These are phyloP conservation scores for Lipomyces chichibuensis DNA, from an alignment of 805 yeast genomes.

Conservation along the genomic window DNA sequence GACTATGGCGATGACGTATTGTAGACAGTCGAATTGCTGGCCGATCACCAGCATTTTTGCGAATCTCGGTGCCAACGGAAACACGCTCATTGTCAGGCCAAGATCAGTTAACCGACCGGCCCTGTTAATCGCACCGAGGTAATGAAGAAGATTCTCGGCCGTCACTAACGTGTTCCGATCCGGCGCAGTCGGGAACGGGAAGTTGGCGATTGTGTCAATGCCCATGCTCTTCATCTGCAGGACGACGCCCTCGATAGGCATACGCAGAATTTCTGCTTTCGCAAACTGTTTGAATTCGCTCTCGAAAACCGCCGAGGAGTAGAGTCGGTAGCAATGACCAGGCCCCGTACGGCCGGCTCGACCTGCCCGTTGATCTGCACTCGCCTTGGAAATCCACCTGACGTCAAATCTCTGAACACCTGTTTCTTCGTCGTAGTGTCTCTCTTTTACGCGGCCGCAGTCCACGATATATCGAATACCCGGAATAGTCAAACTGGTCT, in stretches of 20 bases:
- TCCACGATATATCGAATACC: slow-evolving; percentile 94
- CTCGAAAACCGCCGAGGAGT: slow-evolving; percentile 91
- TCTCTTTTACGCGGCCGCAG: slow-evolving; percentile 90
- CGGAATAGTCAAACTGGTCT: slow-evolving; percentile 95
- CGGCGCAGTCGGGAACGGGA: slow-evolving; percentile 97
- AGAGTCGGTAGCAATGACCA: slow-evolving; percentile 92
- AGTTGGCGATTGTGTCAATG: slow-evolving; percentile 82
- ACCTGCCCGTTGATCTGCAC: slow-evolving; percentile 93
- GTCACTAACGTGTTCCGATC: slow-evolving; percentile 59
- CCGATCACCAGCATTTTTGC: slow-evolving; percentile 88
- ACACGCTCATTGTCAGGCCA: slow-evolving; percentile 83
- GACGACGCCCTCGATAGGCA: slow-evolving; percentile 97
- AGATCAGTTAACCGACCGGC: slow-evolving; percentile 66
- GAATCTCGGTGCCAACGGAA: slow-evolving; percentile 92
- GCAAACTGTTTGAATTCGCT: slow-evolving; percentile 81
- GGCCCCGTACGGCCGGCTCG: slow-evolving; percentile 99
- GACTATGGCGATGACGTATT: slow-evolving; percentile 87
- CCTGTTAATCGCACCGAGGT: slow-evolving; percentile 74
- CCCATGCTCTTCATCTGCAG: slow-evolving; percentile 97
- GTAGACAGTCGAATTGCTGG: slow-evolving; percentile 81
- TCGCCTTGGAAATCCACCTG: slow-evolving; percentile 92
- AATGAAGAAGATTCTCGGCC: slow-evolving; percentile 69
- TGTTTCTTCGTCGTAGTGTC: slow-evolving; percentile 75
- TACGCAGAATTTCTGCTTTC: slow-evolving; percentile 85
- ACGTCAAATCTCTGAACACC: slow-evolving; percentile 93